phyloP scores from a whole-genome alignment of 495 filamentous ascomycete genomes.

The Penicillium taxi region DNA sequence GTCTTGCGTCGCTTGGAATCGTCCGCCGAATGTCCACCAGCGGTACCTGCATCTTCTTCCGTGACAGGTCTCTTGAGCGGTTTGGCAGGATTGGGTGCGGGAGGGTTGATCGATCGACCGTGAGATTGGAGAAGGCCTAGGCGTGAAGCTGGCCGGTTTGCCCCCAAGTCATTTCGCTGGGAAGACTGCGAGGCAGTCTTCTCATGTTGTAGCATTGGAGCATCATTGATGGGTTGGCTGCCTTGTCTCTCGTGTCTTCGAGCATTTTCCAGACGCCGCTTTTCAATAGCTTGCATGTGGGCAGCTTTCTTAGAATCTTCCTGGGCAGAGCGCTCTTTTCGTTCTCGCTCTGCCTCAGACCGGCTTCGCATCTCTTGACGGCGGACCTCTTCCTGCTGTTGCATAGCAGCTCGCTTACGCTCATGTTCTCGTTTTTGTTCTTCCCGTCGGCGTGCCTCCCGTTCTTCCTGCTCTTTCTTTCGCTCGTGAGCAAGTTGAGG shows the following conservation, averaged over 20 bases:
- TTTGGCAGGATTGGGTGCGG: conserved; percentile 56
- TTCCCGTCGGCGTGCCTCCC: conserved; percentile 65
- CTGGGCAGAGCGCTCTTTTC: conserved; percentile 36
- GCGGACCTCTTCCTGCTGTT: conserved; percentile 28
- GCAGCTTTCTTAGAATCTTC: conserved; percentile 61
- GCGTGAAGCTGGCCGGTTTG: conserved; percentile 44
- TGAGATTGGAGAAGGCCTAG: conserved; percentile 47
- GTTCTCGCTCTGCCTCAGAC: conserved; percentile 38
- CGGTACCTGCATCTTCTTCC: conserved; percentile 43
- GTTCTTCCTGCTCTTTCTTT: conserved; percentile 73
- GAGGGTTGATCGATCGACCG: conserved; percentile 39
- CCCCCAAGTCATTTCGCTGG: conserved; percentile 43
- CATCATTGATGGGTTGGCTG: conserved; percentile 36
- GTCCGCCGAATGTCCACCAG: conserved; percentile 38
- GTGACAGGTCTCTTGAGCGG: conserved; percentile 55
- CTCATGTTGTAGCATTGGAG: conserved; percentile 33
- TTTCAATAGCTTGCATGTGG: conserved; percentile 60
- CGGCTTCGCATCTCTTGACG: conserved; percentile 41
- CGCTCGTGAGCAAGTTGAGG: conserved; percentile 60
- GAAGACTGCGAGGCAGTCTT: conserved; percentile 24
- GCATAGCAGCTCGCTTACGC: conserved; percentile 57
- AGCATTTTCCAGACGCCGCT: conserved; percentile 57
- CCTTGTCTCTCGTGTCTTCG: conserved; percentile 49
- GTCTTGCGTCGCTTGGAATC: conserved; percentile 53
- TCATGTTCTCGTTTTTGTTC: conserved; percentile 72